phyloP scores from a whole-genome alignment of 2,329 filamentous ascomycete genomes.

The Aspergillus fischeri region DNA sequence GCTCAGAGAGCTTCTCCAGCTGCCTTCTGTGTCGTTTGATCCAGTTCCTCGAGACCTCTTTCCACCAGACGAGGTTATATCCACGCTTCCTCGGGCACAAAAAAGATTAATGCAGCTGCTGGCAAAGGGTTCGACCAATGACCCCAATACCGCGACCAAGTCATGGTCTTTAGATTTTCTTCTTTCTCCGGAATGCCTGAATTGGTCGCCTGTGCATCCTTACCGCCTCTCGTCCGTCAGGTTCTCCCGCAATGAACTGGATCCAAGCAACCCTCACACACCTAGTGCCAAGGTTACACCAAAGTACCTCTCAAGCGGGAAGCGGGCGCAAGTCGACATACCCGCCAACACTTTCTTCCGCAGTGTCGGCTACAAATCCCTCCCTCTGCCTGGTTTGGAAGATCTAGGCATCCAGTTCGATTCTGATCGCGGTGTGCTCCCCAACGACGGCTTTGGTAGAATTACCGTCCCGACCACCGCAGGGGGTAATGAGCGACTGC shows the following conservation, averaged over 20 bases:
- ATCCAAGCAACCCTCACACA: constrained; percentile 51
- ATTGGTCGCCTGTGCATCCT: constrained; percentile 45
- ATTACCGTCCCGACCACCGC: constrained; percentile 47
- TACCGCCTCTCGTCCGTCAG: constrained; percentile 59
- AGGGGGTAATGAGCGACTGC: constrained; percentile 21
- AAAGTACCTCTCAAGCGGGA: constrained; percentile 47
- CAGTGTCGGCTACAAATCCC: constrained; percentile 91
- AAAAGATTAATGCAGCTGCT: constrained; percentile 78
- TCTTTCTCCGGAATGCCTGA: constrained; percentile 70
- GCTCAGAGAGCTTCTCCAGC: constrained; percentile 76
- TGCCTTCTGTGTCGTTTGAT: constrained; percentile 68
- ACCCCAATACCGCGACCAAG: constrained; percentile 50
- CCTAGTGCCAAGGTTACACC: constrained; percentile 43
- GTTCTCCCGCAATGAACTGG: constrained; percentile 56
- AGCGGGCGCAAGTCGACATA: constrained; percentile 47
- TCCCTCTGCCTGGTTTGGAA: constrained; percentile 67
- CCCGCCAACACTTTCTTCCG: constrained; percentile 74
- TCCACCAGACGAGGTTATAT: constrained; percentile 56
- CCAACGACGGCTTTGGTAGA: constrained; percentile 76
- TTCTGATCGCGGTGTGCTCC: constrained; percentile 66
- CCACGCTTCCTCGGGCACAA: constrained; percentile 68
- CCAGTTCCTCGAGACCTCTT: constrained; percentile 64
- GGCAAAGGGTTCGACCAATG: constrained; percentile 63
- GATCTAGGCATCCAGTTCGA: constrained; percentile 78
- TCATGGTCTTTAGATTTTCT: constrained; percentile 85